Evolutionary conservation across 352 stramenopile genomes (phyloP), one percentile per base, ranked within the genome.

Genomic region (Pseudoperonospora humuli): DNA sequence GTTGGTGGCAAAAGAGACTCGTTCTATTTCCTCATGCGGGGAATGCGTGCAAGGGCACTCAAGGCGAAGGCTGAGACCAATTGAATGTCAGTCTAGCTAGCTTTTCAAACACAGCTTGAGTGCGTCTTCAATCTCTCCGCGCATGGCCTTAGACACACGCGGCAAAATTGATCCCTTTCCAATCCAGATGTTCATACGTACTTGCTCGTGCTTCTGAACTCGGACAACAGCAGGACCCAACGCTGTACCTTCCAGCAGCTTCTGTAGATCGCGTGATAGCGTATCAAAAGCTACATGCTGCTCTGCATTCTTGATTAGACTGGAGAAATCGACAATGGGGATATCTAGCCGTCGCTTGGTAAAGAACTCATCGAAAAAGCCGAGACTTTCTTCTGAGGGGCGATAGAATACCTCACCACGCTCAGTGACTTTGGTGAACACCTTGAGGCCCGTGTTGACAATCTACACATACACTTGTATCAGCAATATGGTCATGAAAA

Each of bases 391-490:
- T 42, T 95, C 81, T 0, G 76, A 89, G 1, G 87, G 68, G 2
- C 88, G 84, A 50, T 95, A 96, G 44, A 78, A 86, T 8, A 72
- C 73, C 37, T 88, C 67, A 2, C 71, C 69, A 14, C 61, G 51
- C 20, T 86, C 70, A 2, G 63, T 79, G 23, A 80, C 57, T 38
- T 93, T 95, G 10, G 79, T 77, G 43, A 96, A 96, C 3, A 93
- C 75, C 48, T 91, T 90, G 40, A 96, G 76, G 4, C 88, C 88
- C 33, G 84, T 95, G 56, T 96, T 93, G n/a, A 97, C 78, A 47
- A 97, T 86, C 74, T 95, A 46, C 51, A 39, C 17, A 34, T 5
- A 20, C 18, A 25, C 15, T 19, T 23, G 10, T 19, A n/a, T 49
- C 14, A 55, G 31, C 10, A 35, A 27, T 26, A 9, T 18, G 7